Percentiles rank a stretch among this genome's conserved stretches.
These are phyloP conservation scores for Cystobasidium onofrii DNA, from an alignment of 768 basidiomycete species.

Conservation along the genomic window DNA sequence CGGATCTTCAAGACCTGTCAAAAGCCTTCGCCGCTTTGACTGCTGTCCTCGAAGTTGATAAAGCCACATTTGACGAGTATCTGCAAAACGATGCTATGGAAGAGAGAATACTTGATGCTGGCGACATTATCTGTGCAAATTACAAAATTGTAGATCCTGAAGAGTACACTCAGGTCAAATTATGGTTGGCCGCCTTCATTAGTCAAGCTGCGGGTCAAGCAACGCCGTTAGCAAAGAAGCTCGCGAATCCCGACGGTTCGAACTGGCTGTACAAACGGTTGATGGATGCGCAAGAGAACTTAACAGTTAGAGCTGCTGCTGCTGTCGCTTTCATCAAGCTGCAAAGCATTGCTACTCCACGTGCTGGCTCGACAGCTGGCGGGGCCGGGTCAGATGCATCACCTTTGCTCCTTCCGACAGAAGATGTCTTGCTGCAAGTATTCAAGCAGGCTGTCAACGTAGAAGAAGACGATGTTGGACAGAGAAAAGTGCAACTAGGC, in stretches of 20 bases:
- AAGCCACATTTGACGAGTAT: neutral
- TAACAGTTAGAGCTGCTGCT: neutral
- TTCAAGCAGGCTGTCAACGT: neutral
- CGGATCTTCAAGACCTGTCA: neutral
- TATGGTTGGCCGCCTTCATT: neutral
- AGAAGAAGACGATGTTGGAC: neutral
- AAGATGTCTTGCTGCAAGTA: neutral
- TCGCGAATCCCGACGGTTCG: neutral
- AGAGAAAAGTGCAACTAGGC: neutral
- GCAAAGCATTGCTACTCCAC: neutral
- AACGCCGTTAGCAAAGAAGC: neutral
- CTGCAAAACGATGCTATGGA: neutral
- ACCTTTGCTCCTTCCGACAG: neutral
- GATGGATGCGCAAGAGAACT: neutral
- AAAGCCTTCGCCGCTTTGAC: slow-evolving; percentile 18
- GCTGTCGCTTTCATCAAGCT: slow-evolving; percentile 20
- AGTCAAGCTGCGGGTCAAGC: slow-evolving; percentile 3
- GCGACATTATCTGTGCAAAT: neutral
- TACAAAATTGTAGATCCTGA: slow-evolving; percentile 3
- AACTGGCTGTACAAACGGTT: slow-evolving; percentile 3
- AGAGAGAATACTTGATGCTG: neutral
- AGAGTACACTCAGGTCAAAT: neutral
- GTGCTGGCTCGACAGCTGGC: neutral
- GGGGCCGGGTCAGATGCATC: neutral
- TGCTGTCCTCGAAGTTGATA: slow-evolving; percentile 1